Conservation (phyloP, 441 rosid species). For the Gossypium schwendimanii region DNA sequence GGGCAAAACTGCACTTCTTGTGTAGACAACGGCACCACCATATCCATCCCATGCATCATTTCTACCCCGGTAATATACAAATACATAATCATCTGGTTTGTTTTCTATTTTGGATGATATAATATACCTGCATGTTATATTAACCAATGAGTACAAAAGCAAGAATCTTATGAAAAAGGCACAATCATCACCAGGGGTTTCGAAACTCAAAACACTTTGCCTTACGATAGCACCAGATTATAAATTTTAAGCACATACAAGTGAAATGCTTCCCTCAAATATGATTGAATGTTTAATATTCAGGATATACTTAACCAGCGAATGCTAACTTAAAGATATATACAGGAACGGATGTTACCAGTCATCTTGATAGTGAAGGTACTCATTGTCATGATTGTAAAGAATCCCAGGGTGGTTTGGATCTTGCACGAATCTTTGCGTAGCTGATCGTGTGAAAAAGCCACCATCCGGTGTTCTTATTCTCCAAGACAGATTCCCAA, state of each 20-base stretch:
- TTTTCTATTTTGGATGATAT: conserved; percentile 73
- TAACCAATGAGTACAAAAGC: background rate
- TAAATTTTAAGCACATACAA: background rate
- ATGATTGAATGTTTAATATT: background rate
- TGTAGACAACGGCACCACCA: conserved; percentile 85
- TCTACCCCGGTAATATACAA: conserved; percentile 77
- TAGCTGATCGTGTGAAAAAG: conserved; percentile 68
- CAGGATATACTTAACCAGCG: background rate
- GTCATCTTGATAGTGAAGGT: conserved; percentile 93
- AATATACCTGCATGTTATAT: conserved; percentile 55
- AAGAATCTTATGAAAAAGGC: background rate
- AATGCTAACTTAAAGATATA: background rate
- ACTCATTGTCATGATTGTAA: conserved; percentile 85
- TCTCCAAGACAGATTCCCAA: conserved; percentile 83
- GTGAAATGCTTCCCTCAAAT: no score
- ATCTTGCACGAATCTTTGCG: conserved; percentile 72
- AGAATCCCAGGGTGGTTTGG: conserved; percentile 56
- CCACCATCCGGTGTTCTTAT: conserved; percentile 61
- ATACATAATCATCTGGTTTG: conserved; percentile 61
- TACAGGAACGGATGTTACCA: conserved; percentile 39
- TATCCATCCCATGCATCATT: conserved; percentile 99
- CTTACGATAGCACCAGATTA: background rate
- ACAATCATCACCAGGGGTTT: background rate
- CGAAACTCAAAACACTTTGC: background rate
- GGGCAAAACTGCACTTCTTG: conserved; percentile 43